Evolutionary conservation across 2,329 filamentous ascomycete genomes (phyloP), one percentile per base, ranked within the genome.

Genomic region (Aspergillus fischeri): DNA sequence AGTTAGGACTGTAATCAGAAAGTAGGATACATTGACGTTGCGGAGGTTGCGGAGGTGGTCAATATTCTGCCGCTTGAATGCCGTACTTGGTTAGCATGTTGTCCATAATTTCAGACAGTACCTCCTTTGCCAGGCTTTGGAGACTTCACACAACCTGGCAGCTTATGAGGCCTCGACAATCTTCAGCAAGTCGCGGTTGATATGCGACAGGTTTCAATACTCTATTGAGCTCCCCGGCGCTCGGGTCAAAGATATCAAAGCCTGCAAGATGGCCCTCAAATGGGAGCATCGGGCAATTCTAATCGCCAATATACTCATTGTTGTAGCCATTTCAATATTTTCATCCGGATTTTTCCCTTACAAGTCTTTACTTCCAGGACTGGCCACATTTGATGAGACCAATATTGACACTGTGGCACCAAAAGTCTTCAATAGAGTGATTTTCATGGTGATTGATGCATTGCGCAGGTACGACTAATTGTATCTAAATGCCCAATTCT

Each of bases 391-490:
- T 62, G 64, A 70, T 28, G 62, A 87, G 73, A 82, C 85, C 60
- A 68, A 81, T 51, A 70, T 83, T 28, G 76, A 80, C 21, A 68
- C 75, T 49, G 81, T 81, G 6, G 86, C 89, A 3, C 75, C 80
- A 51, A 83, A 90, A 35, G 86, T 89, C 0, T 99, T 99, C 73
- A 86, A 97, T 74, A 92, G 88, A 68, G 80, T 97, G 53, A 81
- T 99, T 54, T 97, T 99, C 73, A 97, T 99, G 93, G 92, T 99
- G 6, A 89, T 99, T 28, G 94, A 99, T 82, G 93, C 94, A 25
- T 75, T 99, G 72, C 84, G 92, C 75, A 96, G 90, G 90, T 92
- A 81, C 58, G 70, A 61, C 54, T 20, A 14, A 60, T 54, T 21
- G 21, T 50, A 38, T 52, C 35, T 44, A 27, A 52, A 11, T 48